Evolutionary conservation across 164 flowering plant genomes (phyloP), one percentile per base, ranked within the genome.

Genomic region (Aristolochia contorta): DNA sequence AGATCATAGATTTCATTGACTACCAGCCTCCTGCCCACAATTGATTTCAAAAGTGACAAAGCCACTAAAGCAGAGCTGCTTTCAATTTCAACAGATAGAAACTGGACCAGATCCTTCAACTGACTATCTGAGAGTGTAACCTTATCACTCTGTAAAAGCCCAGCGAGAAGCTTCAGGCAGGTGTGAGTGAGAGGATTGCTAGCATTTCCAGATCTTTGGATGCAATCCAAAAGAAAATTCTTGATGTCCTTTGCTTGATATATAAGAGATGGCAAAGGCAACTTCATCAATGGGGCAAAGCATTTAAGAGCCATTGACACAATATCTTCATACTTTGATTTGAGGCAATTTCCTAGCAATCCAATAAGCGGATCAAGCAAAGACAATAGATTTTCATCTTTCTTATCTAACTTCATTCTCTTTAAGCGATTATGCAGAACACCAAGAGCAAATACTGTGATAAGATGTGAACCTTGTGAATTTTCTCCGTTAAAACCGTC

Each of bases 1-100:
- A 88, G n/a, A 77, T 91, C 97, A 78, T 91, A 94, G 53, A 94
- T 85, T 79, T 93, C 96, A 54, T 58, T 86, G 48, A 77, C 95
- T 46, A 88, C 88, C 50, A 88, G 67, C 72, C 77, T 86, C 48
- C 86, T 76, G 6, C 72, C 73, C 55, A 94, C 79, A 60, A 94
- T 80, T 57, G 91, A 85, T 72, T 85, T 82, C 23, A 94, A 65
- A 61, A 94, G 88, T 24, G 91, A 81, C 47, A 94, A 89, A 55
- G 91, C 91, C 64, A 84, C 60, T 70, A 66, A 63, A 12, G 97
- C 84, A 15, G 97, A 87, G 60, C 82, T 79, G 48, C 64, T 85
- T 64, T 83, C 93, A 54, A 94, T 81, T 70, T 94, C 99, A 56
- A 86, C 75, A 77, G 91, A 91, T 49, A 91, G 97, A 74, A 83